These are phyloP conservation scores for Tylopilus vinaceipallidus DNA, from an alignment of 768 basidiomycete genomes.

Conservation along the genomic window DNA sequence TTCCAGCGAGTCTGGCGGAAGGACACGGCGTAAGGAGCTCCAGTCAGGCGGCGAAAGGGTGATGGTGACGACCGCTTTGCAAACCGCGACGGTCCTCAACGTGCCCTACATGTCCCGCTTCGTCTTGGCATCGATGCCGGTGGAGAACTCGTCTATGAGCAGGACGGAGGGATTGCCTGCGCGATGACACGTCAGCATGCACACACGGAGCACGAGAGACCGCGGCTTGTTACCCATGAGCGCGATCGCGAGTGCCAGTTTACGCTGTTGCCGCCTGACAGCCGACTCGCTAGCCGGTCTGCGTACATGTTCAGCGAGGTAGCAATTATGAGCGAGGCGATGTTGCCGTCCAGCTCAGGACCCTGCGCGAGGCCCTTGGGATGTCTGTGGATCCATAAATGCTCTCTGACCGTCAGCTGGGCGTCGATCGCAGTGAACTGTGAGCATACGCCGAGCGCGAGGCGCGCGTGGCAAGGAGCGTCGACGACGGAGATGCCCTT, in stretches of 20 bases:
- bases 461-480: slow-evolving; percentile 61
- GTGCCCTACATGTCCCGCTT: slow-evolving; percentile 84
- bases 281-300: slow-evolving; percentile 67
- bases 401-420: slow-evolving; percentile 76
- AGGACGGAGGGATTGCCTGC: slow-evolving; percentile 73
- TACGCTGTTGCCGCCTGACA: slow-evolving; percentile 80
- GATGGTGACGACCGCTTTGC: slow-evolving; percentile 71
- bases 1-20: slow-evolving; percentile 79
- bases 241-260: slow-evolving; percentile 73
- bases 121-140: slow-evolving; percentile 80
- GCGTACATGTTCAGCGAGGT: slow-evolving; percentile 61
- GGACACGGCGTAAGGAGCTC: neutral
- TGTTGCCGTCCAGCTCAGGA: slow-evolving; percentile 47
- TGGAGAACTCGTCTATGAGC: slow-evolving; percentile 82
- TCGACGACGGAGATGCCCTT: slow-evolving; percentile 62
- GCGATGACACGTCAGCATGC: neutral
- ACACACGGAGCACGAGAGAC: too few species aligned
- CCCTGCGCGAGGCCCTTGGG: slow-evolving; percentile 64
- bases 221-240: slow-evolving; percentile 55
- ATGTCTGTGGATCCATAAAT: slow-evolving; percentile 67
- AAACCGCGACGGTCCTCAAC: slow-evolving; percentile 57
- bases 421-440: slow-evolving; percentile 83
- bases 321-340: slow-evolving; percentile 55
- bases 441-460: slow-evolving; percentile 76
- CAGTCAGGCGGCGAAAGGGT: slow-evolving; percentile 40